phyloP scores from a whole-genome alignment of 164 flowering plant species.

The Magnolia changhungtana region DNA sequence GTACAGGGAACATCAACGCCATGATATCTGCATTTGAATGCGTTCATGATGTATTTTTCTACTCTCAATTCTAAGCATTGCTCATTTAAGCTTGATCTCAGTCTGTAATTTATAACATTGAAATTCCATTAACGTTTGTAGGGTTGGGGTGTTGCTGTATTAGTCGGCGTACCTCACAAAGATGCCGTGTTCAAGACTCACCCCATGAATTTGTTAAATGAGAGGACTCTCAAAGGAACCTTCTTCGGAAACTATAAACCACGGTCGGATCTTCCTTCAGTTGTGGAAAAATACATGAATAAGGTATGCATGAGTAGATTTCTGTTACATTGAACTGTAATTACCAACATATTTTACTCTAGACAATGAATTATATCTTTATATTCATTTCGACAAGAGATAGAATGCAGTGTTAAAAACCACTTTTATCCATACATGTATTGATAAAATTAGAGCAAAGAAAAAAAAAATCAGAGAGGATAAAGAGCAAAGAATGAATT shows the following conservation, averaged over 20 bases:
- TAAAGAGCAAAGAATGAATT: too few species aligned
- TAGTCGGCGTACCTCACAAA: conserved; percentile 17
- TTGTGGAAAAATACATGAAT: conserved; percentile 49
- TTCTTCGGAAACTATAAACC: conserved; percentile 67
- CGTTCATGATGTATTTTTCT: conserved; percentile 53
- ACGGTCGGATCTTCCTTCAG: conserved; percentile 36
- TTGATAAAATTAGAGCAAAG: too few species aligned
- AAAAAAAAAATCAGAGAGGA: too few species aligned
- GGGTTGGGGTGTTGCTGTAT: conserved; percentile 25
- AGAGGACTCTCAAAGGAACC: conserved; percentile 52
- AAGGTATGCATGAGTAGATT: neutral
- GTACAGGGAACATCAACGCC: conserved; percentile 53
- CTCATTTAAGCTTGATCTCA: neutral
- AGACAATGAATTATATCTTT: too few species aligned
- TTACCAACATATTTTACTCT: too few species aligned
- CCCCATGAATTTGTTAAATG: conserved; percentile 26
- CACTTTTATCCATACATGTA: too few species aligned
- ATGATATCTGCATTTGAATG: conserved; percentile 80
- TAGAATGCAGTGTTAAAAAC: too few species aligned
- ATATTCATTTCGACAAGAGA: too few species aligned
- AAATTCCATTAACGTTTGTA: neutral
- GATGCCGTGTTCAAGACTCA: conserved; percentile 18
- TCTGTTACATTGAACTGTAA: neutral
- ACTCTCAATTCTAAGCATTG: neutral
- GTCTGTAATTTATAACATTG: neutral